phyloP scores from a whole-genome alignment of 2,329 filamentous ascomycete species.

The Scedosporium apiospermum region DNA sequence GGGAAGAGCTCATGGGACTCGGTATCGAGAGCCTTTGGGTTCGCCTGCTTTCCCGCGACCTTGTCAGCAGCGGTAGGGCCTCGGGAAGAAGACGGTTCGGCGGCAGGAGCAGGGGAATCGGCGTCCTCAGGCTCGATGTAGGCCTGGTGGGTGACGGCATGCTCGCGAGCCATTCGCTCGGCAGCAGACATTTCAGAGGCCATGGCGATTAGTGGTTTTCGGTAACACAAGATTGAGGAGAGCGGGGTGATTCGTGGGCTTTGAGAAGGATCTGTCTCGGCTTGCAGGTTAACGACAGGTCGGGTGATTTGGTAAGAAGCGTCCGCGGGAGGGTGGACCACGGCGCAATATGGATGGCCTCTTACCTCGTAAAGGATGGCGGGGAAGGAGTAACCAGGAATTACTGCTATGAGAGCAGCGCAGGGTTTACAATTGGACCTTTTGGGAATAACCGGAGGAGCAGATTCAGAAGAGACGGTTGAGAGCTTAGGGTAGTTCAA shows the following conservation, averaged over 20 bases:
- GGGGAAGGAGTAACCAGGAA: background rate
- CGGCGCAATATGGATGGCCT: background rate
- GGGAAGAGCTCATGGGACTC: constrained; percentile 89
- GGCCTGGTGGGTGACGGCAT: constrained; percentile 45
- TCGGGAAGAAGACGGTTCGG: constrained; percentile 36
- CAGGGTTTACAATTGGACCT: constrained; percentile 8
- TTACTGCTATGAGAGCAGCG: background rate
- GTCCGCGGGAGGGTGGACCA: background rate
- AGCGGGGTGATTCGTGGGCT: background rate
- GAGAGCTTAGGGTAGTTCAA: background rate
- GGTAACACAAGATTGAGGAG: constrained; percentile 1
- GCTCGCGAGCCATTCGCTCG: constrained; percentile 56
- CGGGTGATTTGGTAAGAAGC: too few relatives aligned
- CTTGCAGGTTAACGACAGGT: background rate
- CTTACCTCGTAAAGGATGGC: background rate
- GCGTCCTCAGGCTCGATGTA: constrained; percentile 72
- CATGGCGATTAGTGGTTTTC: constrained; percentile 17
- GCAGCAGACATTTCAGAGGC: constrained; percentile 24
- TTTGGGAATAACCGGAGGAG: constrained; percentile 5
- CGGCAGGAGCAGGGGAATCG: constrained; percentile 52
- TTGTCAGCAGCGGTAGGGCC: constrained; percentile 47
- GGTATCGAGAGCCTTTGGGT: constrained; percentile 57
- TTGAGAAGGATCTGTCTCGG: background rate
- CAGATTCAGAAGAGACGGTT: background rate
- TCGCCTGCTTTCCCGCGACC: constrained; percentile 60